phyloP scores from a whole-genome alignment of 441 rosid genomes.

The Euphorbia celastroides region DNA sequence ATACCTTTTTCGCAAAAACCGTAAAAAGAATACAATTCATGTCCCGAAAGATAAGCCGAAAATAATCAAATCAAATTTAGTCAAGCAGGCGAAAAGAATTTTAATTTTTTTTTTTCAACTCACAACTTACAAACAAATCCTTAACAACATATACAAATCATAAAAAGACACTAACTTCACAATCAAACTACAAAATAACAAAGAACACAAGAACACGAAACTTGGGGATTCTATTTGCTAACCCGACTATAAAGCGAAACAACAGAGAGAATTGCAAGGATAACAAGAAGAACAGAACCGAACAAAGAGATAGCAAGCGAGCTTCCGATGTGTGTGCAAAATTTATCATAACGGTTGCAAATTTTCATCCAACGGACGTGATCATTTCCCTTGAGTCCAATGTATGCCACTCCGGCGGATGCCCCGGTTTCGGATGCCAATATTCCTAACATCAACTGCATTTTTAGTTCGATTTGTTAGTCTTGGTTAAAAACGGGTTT shows the following conservation, averaged over 20 bases:
- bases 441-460: constrained; percentile 66
- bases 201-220: not conserved
- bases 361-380: constrained; percentile 48
- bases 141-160: not conserved
- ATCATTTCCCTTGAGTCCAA: constrained; percentile 60
- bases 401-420: constrained; percentile 60
- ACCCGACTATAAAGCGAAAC: constrained; percentile 39
- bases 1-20: too few relatives aligned
- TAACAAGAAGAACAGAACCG: constrained; percentile 50
- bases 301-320: constrained; percentile 43
- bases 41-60: too few relatives aligned
- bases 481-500: too few relatives aligned
- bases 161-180: not conserved
- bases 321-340: constrained; percentile 49
- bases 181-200: not conserved
- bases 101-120: not conserved
- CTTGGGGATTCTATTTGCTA: constrained; percentile 17
- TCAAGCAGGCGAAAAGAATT: too few relatives aligned
- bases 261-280: constrained; percentile 45
- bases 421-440: constrained; percentile 74
- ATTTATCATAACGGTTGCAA: constrained; percentile 56
- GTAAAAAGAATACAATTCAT: too few relatives aligned
- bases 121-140: not conserved
- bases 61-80: too few relatives aligned
- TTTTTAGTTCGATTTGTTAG: not conserved